Evolutionary conservation across 768 basidiomycete species (phyloP).

Genomic region (Auriscalpium orientale): DNA sequence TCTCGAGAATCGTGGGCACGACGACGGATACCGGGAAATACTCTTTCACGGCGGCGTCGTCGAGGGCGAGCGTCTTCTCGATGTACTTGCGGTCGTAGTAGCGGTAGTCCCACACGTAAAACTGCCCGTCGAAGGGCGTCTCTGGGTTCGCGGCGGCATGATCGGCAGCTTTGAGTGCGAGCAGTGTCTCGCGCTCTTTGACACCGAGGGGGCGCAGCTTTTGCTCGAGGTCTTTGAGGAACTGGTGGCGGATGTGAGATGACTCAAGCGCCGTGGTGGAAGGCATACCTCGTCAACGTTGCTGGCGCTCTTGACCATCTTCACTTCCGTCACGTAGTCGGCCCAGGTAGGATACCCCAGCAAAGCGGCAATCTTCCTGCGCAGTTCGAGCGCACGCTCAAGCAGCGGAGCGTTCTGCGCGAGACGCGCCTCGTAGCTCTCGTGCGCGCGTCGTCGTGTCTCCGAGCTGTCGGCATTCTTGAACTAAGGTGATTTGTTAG

Average conservation of each 20-base stretch:
- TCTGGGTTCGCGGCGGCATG: slow-evolving; percentile 48
- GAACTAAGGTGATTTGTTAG: too few relatives aligned
- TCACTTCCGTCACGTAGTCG: slow-evolving; percentile 76
- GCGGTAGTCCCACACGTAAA: slow-evolving; percentile 84
- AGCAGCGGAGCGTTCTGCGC: slow-evolving; percentile 65
- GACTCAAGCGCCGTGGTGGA: neutral
- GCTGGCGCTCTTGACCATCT: slow-evolving; percentile 73
- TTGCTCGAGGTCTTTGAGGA: slow-evolving; percentile 66
- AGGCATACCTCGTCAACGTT: slow-evolving; percentile 37
- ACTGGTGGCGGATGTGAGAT: slow-evolving; percentile 42
- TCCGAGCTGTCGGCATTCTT: slow-evolving; percentile 69
- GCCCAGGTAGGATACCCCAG: slow-evolving; percentile 77
- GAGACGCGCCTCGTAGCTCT: slow-evolving; percentile 64
- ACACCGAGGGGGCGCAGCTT: slow-evolving; percentile 68
- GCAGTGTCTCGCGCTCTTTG: slow-evolving; percentile 58
- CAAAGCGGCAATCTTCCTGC: slow-evolving; percentile 59
- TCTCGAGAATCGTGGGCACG: slow-evolving; percentile 72
- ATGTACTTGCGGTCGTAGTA: slow-evolving; percentile 62
- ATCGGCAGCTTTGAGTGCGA: slow-evolving; percentile 71
- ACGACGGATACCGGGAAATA: slow-evolving; percentile 85
- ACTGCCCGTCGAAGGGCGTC: slow-evolving; percentile 61
- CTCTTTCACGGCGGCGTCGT: slow-evolving; percentile 76
- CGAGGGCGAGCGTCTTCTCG: slow-evolving; percentile 60
- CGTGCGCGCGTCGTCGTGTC: slow-evolving; percentile 58
- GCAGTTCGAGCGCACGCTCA: slow-evolving; percentile 57